These are phyloP conservation scores for Ehretia macrophylla DNA, from an alignment of 257 asterid species.

Conservation along the genomic window DNA sequence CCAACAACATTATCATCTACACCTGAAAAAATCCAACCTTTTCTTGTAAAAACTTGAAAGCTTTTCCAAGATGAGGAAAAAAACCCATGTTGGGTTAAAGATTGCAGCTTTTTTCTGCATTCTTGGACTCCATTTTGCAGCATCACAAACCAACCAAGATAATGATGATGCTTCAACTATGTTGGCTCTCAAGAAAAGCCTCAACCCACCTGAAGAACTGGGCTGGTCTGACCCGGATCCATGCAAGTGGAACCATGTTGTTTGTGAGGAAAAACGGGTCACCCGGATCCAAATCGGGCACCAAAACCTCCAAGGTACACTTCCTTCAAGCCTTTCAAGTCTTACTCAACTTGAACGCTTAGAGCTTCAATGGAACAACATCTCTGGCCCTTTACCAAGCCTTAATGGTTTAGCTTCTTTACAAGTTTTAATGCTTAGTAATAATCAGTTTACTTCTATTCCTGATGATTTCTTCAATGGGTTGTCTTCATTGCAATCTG, in stretches of 20 bases:
- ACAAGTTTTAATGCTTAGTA: constrained; percentile 61
- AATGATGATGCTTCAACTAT: constrained; percentile 53
- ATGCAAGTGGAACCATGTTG: constrained; percentile 64
- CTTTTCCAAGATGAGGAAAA: constrained; percentile 34
- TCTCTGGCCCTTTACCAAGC: constrained; percentile 78
- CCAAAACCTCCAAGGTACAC: constrained; percentile 61
- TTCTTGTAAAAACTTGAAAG: constrained; percentile 2
- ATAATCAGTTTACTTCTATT: constrained; percentile 56
- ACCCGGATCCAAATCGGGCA: constrained; percentile 80
- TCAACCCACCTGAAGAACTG: constrained; percentile 44
- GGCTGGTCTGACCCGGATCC: constrained; percentile 87
- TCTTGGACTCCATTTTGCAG: constrained; percentile 28
- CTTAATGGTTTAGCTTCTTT: constrained; percentile 58
- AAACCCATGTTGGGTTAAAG: constrained; percentile 32
- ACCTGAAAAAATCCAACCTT: constrained; percentile 3
- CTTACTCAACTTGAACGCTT: constrained; percentile 60
- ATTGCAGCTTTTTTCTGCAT: constrained; percentile 31
- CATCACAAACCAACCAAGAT: constrained; percentile 28
- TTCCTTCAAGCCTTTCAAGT: constrained; percentile 54
- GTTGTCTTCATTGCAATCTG: constrained; percentile 63
- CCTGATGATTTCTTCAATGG: constrained; percentile 79
- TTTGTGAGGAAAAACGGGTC: constrained; percentile 60
- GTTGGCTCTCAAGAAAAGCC: constrained; percentile 66
- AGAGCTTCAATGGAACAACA: constrained; percentile 81
- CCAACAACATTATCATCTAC: background rate